These are phyloP conservation scores for Piloderma croceum DNA, from an alignment of 768 basidiomycete genomes.

Conservation along the genomic window DNA sequence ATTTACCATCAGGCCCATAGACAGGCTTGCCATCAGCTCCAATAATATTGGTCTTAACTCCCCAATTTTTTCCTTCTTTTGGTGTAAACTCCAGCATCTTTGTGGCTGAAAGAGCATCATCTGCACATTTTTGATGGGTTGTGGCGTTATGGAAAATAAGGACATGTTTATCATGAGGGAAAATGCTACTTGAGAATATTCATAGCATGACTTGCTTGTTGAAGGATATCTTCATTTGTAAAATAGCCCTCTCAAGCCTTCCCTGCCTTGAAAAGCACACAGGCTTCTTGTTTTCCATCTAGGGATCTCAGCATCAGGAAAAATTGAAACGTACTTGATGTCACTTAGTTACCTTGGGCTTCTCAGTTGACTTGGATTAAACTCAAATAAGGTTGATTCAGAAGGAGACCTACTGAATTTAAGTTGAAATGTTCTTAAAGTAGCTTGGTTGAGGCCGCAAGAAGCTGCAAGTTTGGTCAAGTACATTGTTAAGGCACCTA, in stretches of 20 bases:
- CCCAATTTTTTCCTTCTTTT: conserved; percentile 2
- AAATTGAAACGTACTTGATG: too few species aligned
- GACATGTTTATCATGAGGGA: conserved; percentile 25
- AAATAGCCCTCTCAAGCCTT: conserved; percentile 22
- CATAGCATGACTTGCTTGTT: conserved; percentile 19
- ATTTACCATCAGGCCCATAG: conserved; percentile 7
- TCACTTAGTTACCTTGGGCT: too few species aligned
- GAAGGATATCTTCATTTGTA: conserved; percentile 18
- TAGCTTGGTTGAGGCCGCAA: too few species aligned
- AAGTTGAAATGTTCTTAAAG: too few species aligned
- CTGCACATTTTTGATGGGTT: conserved; percentile 20
- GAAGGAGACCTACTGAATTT: too few species aligned
- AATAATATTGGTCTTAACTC: not conserved
- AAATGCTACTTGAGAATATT: conserved; percentile 22
- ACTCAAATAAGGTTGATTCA: too few species aligned
- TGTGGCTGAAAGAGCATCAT: conserved; percentile 16
- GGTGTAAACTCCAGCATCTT: conserved; percentile 18
- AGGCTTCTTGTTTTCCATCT: conserved; percentile 15
- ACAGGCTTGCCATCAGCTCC: conserved; percentile 3
- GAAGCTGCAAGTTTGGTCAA: too few species aligned
- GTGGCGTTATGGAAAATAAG: conserved; percentile 23
- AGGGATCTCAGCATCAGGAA: conserved; percentile 14
- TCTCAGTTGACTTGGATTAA: too few species aligned
- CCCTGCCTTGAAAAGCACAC: conserved; percentile 20
- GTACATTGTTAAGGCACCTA: too few species aligned